phyloP scores from a whole-genome alignment of 2,329 filamentous ascomycete species.

The Trichothecium roseum region DNA sequence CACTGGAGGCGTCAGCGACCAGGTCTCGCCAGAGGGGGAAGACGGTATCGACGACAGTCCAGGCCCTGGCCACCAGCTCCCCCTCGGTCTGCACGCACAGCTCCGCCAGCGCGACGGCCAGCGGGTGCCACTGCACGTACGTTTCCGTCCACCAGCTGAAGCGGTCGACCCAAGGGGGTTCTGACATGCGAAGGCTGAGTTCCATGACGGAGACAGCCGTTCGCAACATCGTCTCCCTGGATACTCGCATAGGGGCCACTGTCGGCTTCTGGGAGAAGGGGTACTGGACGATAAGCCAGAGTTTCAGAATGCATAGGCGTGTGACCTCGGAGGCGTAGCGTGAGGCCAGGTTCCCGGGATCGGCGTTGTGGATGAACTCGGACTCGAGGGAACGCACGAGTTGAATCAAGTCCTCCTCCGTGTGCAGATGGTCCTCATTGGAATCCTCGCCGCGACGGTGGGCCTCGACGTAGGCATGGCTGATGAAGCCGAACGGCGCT shows the following conservation, averaged over 20 bases:
- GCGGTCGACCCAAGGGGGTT: slow-evolving; percentile 21
- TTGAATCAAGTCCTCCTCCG: slow-evolving; percentile 28
- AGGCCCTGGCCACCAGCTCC: slow-evolving; percentile 35
- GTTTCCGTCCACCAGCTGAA: slow-evolving; percentile 38
- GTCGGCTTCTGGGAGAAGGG: slow-evolving; percentile 25
- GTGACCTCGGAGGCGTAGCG: slow-evolving; percentile 27
- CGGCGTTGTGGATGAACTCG: slow-evolving; percentile 25
- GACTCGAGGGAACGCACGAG: slow-evolving; percentile 27
- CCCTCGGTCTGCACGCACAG: slow-evolving; percentile 37
- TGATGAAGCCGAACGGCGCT: slow-evolving; percentile 26
- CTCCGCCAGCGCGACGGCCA: slow-evolving; percentile 41
- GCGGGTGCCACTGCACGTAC: slow-evolving; percentile 45
- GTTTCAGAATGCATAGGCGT: slow-evolving; percentile 32
- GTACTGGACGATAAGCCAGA: slow-evolving; percentile 36
- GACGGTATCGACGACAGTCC: slow-evolving; percentile 34
- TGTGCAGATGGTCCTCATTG: slow-evolving; percentile 11
- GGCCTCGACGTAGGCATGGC: slow-evolving; percentile 14
- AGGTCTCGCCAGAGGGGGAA: slow-evolving; percentile 30
- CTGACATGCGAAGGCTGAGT: slow-evolving; percentile 20
- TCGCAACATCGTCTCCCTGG: slow-evolving; percentile 31
- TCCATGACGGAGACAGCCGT: slow-evolving; percentile 37
- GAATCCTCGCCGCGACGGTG: slow-evolving; percentile 10
- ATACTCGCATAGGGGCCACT: slow-evolving; percentile 18
- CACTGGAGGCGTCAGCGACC: slow-evolving; percentile 38
- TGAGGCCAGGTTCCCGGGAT: slow-evolving; percentile 21